phyloP scores from a whole-genome alignment of 2,329 filamentous ascomycete species.

The Domatiomyces globalis region DNA sequence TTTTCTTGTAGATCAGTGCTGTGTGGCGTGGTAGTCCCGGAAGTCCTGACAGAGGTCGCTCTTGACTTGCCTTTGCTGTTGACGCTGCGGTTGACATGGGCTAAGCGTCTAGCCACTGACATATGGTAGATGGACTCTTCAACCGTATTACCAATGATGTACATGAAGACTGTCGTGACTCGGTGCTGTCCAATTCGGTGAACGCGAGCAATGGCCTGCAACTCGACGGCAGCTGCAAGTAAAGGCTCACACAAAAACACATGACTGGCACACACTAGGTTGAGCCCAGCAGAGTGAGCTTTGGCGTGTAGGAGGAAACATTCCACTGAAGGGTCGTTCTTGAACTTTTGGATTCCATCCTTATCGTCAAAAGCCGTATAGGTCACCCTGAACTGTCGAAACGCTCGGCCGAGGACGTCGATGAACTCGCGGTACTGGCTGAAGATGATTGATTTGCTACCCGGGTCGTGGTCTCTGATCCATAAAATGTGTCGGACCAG shows the following conservation, averaged over 20 bases:
- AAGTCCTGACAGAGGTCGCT: conserved; percentile 20
- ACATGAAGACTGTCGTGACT: conserved; percentile 88
- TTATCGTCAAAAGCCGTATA: conserved; percentile 55
- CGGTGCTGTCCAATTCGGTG: conserved; percentile 85
- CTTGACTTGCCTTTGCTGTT: conserved; percentile 20
- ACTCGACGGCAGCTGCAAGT: conserved; percentile 81
- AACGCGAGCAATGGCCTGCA: conserved; percentile 88
- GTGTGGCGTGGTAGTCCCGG: conserved; percentile 15
- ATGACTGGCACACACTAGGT: conserved; percentile 82
- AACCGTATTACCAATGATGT: conserved; percentile 77
- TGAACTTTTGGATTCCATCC: conserved; percentile 62
- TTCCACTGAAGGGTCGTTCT: conserved; percentile 56
- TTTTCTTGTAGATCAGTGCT: conserved; percentile 36
- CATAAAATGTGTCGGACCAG: conserved; percentile 68
- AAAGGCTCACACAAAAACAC: conserved; percentile 91
- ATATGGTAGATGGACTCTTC: conserved; percentile 86
- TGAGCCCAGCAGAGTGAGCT: conserved; percentile 75
- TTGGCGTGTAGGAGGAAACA: conserved; percentile 83
- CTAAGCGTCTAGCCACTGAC: conserved; percentile 62
- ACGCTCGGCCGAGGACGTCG: conserved; percentile 54
- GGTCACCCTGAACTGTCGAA: conserved; percentile 58
- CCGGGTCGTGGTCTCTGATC: conserved; percentile 70
- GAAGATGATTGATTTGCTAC: conserved; percentile 85
- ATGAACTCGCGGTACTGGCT: conserved; percentile 81
- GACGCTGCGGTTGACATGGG: conserved; percentile 50